Evolutionary conservation across 768 basidiomycete genomes (phyloP).

Genomic region (Tricholoma sp.): DNA sequence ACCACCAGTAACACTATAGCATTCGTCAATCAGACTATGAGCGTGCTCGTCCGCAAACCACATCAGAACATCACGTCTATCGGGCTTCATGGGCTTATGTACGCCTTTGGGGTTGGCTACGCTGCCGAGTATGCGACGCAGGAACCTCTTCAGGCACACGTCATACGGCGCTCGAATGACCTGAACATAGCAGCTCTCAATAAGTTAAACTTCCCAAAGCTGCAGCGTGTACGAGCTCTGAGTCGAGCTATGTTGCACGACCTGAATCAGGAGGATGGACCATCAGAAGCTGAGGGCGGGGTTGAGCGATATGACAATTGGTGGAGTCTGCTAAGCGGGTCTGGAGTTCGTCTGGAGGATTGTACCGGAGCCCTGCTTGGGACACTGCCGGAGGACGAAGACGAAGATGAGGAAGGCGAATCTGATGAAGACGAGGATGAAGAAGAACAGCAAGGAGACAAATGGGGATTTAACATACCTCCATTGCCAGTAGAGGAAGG

Average conservation of each 20-base stretch:
- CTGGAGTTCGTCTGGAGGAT: conserved; percentile 64
- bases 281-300: conserved; percentile 31
- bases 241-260: conserved; percentile 50
- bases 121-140: conserved; percentile 36
- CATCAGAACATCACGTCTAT: conserved; percentile 55
- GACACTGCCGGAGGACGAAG: conserved; percentile 34
- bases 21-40: conserved; percentile 25
- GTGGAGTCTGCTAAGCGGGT: conserved; percentile 49
- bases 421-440: conserved; percentile 26
- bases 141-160: conserved; percentile 38
- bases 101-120: conserved; percentile 65
- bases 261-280: conserved; percentile 53
- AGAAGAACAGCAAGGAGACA: conserved; percentile 24
- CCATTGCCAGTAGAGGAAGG: conserved; percentile 23
- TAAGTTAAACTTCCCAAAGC: conserved; percentile 51
- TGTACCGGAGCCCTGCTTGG: conserved; percentile 69
- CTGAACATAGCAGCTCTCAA: conserved; percentile 55
- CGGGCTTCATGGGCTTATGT: conserved; percentile 63
- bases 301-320: conserved; percentile 64
- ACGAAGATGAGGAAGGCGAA: conserved; percentile 15
- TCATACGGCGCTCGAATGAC: conserved; percentile 58
- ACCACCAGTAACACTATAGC: conserved; percentile 7
- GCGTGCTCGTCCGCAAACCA: conserved; percentile 42
- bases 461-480: conserved; percentile 22
- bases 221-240: conserved; percentile 56